These are phyloP conservation scores for Trematosphaeria pertusa DNA, from an alignment of 2,329 filamentous ascomycete genomes.

Conservation along the genomic window DNA sequence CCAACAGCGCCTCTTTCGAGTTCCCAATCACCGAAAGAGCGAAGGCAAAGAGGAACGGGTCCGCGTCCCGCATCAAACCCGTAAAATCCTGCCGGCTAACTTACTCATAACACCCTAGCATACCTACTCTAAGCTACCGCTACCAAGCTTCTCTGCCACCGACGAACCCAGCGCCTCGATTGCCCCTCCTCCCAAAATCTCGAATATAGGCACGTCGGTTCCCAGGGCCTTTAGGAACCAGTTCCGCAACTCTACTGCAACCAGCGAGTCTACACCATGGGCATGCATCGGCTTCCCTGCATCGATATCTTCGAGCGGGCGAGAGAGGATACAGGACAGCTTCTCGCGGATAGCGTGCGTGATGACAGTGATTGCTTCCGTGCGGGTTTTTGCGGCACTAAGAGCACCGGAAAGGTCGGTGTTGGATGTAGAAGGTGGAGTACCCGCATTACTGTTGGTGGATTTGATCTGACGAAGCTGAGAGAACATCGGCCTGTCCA, in stretches of 20 bases:
- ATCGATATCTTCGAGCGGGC: conserved; percentile 29
- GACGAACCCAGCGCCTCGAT: background rate
- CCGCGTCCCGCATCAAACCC: too few species aligned
- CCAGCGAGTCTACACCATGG: conserved; percentile 36
- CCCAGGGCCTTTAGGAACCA: conserved; percentile 24
- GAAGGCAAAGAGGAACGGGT: too few species aligned
- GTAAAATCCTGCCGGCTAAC: too few species aligned
- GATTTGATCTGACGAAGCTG: conserved; percentile 10
- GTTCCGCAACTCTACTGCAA: conserved; percentile 33
- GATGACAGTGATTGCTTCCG: conserved; percentile 17
- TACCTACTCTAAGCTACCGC: too few species aligned
- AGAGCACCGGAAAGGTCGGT: conserved; percentile 7
- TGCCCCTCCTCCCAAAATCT: background rate
- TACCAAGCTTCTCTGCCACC: background rate
- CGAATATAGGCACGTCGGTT: conserved; percentile 13
- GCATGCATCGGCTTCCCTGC: conserved; percentile 25
- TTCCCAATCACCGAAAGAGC: too few species aligned
- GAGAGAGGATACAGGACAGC: conserved; percentile 16
- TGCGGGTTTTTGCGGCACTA: conserved; percentile 12
- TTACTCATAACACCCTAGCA: too few species aligned
- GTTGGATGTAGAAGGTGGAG: conserved; percentile 14
- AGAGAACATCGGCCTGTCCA: background rate
- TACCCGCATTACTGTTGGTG: conserved; percentile 15
- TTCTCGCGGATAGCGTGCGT: conserved; percentile 13
- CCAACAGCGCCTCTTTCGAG: too few species aligned